These are phyloP conservation scores for Colletotrichum tropicale DNA, from an alignment of 2,329 filamentous ascomycete species.

Conservation along the genomic window DNA sequence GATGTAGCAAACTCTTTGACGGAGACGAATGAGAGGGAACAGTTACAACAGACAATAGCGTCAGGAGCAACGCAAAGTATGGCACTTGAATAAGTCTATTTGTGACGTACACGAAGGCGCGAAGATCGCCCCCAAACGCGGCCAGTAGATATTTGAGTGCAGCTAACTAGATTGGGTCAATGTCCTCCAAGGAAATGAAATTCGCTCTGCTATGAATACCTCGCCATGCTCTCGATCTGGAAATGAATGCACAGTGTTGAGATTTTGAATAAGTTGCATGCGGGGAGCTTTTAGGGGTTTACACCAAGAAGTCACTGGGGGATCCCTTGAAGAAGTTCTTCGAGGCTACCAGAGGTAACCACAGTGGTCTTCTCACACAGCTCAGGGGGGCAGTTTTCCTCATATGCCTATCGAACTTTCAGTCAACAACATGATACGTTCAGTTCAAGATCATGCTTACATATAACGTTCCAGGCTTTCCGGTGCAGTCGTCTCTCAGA, in stretches of 20 bases:
- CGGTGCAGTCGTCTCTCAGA: background rate
- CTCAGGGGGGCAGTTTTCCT: background rate
- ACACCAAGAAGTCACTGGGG: background rate
- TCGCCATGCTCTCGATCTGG: background rate
- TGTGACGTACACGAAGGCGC: background rate
- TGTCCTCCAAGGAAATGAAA: background rate
- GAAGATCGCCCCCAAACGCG: background rate
- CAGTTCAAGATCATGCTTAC: background rate
- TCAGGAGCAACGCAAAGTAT: background rate
- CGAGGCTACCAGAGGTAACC: background rate
- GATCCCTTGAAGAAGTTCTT: background rate
- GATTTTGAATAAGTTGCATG: background rate
- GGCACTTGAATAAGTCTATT: background rate
- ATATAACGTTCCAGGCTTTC: background rate
- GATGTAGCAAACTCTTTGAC: background rate
- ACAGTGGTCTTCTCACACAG: background rate
- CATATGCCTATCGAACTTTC: background rate
- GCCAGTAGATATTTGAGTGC: background rate
- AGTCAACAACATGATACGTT: background rate
- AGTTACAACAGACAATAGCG: background rate
- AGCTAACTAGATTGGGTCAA: background rate
- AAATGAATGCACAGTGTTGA: background rate
- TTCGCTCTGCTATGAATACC: background rate
- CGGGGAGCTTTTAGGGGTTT: background rate
- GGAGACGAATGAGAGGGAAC: background rate